A percentile compares a stretch with the other conserved stretches of the same genome.
Evolutionary conservation across 257 asterid species (phyloP).

Genomic region (Ballota nigra): DNA sequence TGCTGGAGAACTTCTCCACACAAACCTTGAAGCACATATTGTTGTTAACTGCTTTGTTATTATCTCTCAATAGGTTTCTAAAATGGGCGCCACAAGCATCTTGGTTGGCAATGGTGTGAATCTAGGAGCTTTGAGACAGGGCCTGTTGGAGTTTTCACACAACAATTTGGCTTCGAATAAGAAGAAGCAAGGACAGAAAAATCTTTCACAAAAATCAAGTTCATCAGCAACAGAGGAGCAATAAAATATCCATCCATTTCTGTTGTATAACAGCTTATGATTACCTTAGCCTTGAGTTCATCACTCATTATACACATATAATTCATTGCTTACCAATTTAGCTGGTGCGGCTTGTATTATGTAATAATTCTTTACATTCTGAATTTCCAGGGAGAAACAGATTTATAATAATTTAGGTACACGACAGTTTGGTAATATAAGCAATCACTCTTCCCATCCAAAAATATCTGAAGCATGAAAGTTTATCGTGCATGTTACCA

Average conservation of each 20-base stretch:
- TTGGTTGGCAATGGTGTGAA: conserved; percentile 71
- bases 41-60: conserved; percentile 10
- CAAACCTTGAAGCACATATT: background rate
- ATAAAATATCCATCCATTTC: background rate
- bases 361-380: background rate
- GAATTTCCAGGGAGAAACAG: background rate
- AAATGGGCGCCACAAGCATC: conserved; percentile 75
- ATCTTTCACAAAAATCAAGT: conserved; percentile 36
- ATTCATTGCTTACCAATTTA: conserved; percentile 3
- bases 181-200: conserved; percentile 43
- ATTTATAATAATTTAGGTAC: background rate
- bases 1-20: background rate
- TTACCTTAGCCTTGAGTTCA: background rate
- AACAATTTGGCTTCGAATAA: conserved; percentile 34
- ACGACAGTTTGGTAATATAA: background rate
- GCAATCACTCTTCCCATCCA: background rate
- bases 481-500: background rate
- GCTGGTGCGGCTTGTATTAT: background rate
- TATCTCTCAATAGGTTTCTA: conserved; percentile 47
- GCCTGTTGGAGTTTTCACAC: conserved; percentile 52
- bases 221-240: conserved; percentile 33
- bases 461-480: background rate
- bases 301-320: background rate
- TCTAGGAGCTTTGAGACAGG: conserved; percentile 64
- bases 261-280: background rate